These are phyloP conservation scores for Castanospermum australe DNA, from an alignment of 306 rosid species.

Conservation along the genomic window DNA sequence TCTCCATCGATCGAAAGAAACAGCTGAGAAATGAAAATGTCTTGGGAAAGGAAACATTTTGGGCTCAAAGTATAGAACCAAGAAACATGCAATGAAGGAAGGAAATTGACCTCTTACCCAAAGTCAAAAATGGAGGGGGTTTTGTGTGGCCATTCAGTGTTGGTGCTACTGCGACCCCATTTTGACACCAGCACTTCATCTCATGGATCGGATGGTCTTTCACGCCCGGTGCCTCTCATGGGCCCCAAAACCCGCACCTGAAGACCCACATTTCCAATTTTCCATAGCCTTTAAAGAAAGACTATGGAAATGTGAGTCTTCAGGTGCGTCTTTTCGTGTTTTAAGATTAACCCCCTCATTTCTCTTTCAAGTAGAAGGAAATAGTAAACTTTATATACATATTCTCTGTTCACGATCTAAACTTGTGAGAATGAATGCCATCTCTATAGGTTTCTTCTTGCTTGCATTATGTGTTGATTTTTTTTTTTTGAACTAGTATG, in stretches of 20 bases:
- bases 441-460: not conserved
- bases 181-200: constrained; percentile 39
- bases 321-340: too few species aligned
- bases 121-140: not conserved
- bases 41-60: not conserved
- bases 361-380: not conserved
- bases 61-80: not conserved
- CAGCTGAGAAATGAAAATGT: not conserved
- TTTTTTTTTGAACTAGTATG: too few species aligned
- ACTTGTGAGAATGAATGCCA: not conserved
- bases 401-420: not conserved
- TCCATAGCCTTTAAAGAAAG: too few species aligned
- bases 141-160: not conserved
- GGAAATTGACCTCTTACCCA: constrained; percentile 18
- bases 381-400: too few species aligned
- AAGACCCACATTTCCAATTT: constrained; percentile 1
- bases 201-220: not conserved
- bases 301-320: too few species aligned
- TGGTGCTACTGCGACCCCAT: constrained; percentile 24
- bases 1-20: not conserved
- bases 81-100: not conserved
- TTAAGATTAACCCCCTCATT: too few species aligned
- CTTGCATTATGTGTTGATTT: not conserved
- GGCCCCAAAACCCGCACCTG: not conserved
- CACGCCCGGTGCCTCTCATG: not conserved